Conservation (phyloP, 2,329 filamentous ascomycete genomes). For the Boeremia lycopersici region DNA sequence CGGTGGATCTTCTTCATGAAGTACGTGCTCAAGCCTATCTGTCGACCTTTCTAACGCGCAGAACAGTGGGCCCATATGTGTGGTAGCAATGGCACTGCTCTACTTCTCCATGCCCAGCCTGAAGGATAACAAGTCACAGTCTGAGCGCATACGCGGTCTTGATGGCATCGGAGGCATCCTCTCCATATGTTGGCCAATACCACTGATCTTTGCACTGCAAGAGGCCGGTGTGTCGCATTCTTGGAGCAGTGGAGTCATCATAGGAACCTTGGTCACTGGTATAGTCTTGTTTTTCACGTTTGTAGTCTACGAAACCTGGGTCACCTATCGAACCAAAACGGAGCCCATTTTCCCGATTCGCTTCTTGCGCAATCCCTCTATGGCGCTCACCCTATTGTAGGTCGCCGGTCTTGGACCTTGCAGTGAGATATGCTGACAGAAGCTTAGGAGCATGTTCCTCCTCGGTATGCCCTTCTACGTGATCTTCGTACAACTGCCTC, state of each 20-base stretch:
- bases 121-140: conserved; percentile 32
- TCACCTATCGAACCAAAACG: conserved; percentile 31
- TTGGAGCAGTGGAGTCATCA: conserved; percentile 38
- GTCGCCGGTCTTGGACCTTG: neutral
- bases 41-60: neutral
- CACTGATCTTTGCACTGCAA: conserved; percentile 42
- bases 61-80: conserved; percentile 33
- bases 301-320: conserved; percentile 36
- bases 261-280: conserved; percentile 37
- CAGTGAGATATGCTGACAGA: neutral
- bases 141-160: conserved; percentile 35
- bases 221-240: conserved; percentile 33
- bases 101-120: conserved; percentile 36
- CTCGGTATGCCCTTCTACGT: conserved; percentile 39
- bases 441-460: conserved; percentile 31
- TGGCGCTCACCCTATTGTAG: conserved; percentile 33
- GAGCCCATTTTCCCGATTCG: conserved; percentile 37
- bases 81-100: conserved; percentile 28
- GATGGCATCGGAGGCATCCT: conserved; percentile 38
- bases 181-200: conserved; percentile 40
- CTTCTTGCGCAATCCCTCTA: conserved; percentile 33
- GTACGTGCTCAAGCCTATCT: conserved; percentile 25
- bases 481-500: conserved; percentile 39
- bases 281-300: conserved; percentile 32
- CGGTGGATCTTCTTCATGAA: conserved; percentile 58